Evolutionary conservation across 2,329 filamentous ascomycete genomes (phyloP).

Genomic region (Verticillium albo-atrum): DNA sequence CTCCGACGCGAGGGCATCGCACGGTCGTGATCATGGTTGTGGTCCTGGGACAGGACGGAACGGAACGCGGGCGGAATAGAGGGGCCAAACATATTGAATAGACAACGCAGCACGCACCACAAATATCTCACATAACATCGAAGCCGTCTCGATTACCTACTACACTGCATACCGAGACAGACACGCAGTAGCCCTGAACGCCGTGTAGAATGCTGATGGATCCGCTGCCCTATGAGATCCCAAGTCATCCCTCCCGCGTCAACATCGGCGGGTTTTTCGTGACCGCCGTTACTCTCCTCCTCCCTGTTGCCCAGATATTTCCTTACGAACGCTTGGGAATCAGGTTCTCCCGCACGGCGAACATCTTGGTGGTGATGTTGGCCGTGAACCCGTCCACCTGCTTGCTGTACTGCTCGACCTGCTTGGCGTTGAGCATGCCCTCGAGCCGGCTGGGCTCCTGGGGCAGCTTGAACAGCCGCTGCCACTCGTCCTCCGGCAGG

Average conservation of each 20-base stretch:
- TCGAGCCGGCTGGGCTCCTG: conserved; percentile 90
- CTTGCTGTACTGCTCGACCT: conserved; percentile 96
- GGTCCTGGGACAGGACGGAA: too few relatives aligned
- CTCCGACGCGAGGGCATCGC: too few relatives aligned
- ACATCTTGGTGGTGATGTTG: conserved; percentile 93
- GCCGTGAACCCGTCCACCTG: conserved; percentile 97
- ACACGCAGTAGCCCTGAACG: conserved; percentile 11
- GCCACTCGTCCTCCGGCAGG: conserved; percentile 96
- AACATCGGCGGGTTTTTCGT: conserved; percentile 9
- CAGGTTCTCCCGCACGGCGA: conserved; percentile 76
- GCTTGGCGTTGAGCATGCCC: conserved; percentile 88
- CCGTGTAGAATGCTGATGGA: conserved; percentile 14
- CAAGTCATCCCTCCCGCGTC: conserved; percentile 13
- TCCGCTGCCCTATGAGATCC: conserved; percentile 13
- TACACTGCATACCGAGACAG: conserved; percentile 2
- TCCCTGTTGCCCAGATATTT: not conserved
- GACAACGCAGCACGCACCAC: not conserved
- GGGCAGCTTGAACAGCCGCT: conserved; percentile 95
- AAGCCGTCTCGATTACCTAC: not conserved
- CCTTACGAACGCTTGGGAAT: conserved; percentile 44
- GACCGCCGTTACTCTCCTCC: not conserved
- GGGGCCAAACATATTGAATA: too few relatives aligned
- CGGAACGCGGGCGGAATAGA: too few relatives aligned
- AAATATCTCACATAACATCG: not conserved
- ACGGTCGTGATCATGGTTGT: too few relatives aligned